These are phyloP conservation scores for Lantana camara DNA, from an alignment of 257 asterid species.

Conservation along the genomic window DNA sequence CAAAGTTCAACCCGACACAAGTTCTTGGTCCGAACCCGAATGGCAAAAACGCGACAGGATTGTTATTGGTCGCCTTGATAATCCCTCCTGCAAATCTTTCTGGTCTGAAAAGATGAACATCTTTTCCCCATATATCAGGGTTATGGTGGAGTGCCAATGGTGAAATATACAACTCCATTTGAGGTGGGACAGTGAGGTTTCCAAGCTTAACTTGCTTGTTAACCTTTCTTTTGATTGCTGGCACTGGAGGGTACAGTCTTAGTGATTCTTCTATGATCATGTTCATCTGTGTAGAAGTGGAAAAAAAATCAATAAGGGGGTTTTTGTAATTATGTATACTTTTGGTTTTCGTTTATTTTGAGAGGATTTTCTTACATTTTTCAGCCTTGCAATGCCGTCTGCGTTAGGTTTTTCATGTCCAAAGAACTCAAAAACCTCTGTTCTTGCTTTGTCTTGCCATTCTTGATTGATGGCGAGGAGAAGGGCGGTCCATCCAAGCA, in stretches of 20 bases:
- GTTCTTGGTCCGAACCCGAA: slow-evolving; percentile 76
- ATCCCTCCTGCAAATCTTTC: slow-evolving; percentile 56
- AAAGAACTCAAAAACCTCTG: slow-evolving; percentile 45
- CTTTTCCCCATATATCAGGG: slow-evolving; percentile 66
- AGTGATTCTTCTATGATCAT: slow-evolving; percentile 63
- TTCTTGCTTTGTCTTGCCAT: slow-evolving; percentile 75
- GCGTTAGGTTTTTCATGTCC: slow-evolving; percentile 45
- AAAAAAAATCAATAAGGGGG: neutral
- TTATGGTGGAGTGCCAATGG: slow-evolving; percentile 68
- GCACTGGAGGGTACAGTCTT: slow-evolving; percentile 74
- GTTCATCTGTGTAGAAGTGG: slow-evolving; percentile 40
- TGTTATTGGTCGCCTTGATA: slow-evolving; percentile 41
- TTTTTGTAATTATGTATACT: no score
- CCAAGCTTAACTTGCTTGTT: slow-evolving; percentile 44
- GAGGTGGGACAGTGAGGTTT: slow-evolving; percentile 43
- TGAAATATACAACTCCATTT: slow-evolving; percentile 49
- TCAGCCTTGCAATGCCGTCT: slow-evolving; percentile 50
- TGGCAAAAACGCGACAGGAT: slow-evolving; percentile 54
- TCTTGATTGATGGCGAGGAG: slow-evolving; percentile 56
- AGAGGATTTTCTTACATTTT: slow-evolving; percentile 42
- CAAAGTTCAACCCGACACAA: slow-evolving; percentile 65
- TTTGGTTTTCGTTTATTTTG: no score
- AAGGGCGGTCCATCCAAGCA: slow-evolving; percentile 66
- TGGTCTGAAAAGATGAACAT: slow-evolving; percentile 53
- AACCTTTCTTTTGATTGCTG: slow-evolving; percentile 50